A percentile compares a stretch with the other conserved stretches of the same genome.
These are phyloP conservation scores for Nothophoma quercina DNA, from an alignment of 2,329 filamentous ascomycete species.

Conservation along the genomic window DNA sequence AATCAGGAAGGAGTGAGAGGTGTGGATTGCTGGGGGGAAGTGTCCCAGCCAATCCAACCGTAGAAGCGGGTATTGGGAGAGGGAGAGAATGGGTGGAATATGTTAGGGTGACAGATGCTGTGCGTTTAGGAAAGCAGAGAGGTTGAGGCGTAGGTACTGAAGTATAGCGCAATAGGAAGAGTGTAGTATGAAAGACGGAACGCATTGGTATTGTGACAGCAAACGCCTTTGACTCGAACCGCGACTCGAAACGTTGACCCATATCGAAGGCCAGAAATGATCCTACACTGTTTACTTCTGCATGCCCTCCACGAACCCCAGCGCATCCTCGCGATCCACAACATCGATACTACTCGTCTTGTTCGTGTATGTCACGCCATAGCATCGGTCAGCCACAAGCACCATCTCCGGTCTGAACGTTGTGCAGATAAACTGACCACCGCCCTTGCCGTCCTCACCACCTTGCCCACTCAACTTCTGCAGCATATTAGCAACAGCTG, in stretches of 20 bases:
- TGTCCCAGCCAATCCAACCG: too few relatives aligned
- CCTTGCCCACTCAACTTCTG: conserved; percentile 60
- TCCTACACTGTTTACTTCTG: conserved; percentile 47
- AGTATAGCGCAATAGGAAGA: too few relatives aligned
- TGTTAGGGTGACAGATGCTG: too few relatives aligned
- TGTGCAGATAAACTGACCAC: conserved; percentile 94
- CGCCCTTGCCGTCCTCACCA: conserved; percentile 53
- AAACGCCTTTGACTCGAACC: neutral
- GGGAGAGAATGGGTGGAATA: too few relatives aligned
- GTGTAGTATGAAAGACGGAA: too few relatives aligned
- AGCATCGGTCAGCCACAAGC: conserved; percentile 94
- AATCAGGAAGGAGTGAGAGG: too few relatives aligned
- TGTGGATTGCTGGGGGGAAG: too few relatives aligned
- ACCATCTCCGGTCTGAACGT: conserved; percentile 98
- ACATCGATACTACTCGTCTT: conserved; percentile 96
- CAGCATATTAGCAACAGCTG: conserved; percentile 89
- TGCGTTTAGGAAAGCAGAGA: too few relatives aligned
- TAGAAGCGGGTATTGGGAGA: too few relatives aligned
- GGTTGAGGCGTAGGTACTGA: too few relatives aligned
- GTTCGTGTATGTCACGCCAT: conserved; percentile 89
- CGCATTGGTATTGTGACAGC: conserved; percentile 8
- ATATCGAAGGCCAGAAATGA: neutral
- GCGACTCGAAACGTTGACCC: too few relatives aligned
- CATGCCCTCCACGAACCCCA: conserved; percentile 94
- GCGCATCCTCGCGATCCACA: conserved; percentile 82